Conservation (phyloP, 495 filamentous ascomycete species). For the Aspergillus conjunctus region DNA sequence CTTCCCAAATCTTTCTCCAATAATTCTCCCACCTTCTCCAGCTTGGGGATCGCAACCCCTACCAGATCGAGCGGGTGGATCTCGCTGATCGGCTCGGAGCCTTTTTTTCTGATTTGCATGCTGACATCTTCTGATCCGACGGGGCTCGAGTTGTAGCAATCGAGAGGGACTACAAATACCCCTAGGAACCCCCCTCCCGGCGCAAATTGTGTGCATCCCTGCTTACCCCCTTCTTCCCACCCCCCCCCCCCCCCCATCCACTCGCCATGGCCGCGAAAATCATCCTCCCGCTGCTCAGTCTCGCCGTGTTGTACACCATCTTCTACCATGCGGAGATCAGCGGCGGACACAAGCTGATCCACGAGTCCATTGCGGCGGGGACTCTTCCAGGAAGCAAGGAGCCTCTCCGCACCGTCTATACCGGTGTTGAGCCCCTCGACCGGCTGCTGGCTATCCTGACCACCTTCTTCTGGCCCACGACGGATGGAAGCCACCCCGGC, state of each 20-base stretch:
- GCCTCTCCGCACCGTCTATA: constrained; percentile 49
- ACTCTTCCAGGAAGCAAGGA: constrained; percentile 44
- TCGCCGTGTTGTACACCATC: constrained; percentile 44
- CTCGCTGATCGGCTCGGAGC: too few relatives aligned
- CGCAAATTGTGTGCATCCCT: too few relatives aligned
- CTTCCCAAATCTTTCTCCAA: too few relatives aligned
- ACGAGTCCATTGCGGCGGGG: constrained; percentile 32
- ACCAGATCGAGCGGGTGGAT: too few relatives aligned
- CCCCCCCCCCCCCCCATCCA: constrained; percentile 5
- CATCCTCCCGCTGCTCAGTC: constrained; percentile 45
- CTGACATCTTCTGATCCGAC: too few relatives aligned
- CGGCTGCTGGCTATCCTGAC: constrained; percentile 47
- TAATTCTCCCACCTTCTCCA: too few relatives aligned
- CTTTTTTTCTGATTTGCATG: too few relatives aligned
- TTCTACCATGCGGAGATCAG: constrained; percentile 46
- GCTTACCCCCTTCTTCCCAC: neutral
- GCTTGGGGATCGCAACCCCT: too few relatives aligned
- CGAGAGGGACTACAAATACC: too few relatives aligned
- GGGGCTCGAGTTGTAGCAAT: too few relatives aligned
- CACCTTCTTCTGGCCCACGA: constrained; percentile 56
- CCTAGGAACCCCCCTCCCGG: too few relatives aligned
- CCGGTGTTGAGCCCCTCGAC: constrained; percentile 53
- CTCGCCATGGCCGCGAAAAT: constrained; percentile 31
- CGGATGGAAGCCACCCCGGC: constrained; percentile 52
- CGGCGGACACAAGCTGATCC: constrained; percentile 38